Conservation (phyloP, 495 filamentous ascomycete species). For the Trichocladium uniseriatum region DNA sequence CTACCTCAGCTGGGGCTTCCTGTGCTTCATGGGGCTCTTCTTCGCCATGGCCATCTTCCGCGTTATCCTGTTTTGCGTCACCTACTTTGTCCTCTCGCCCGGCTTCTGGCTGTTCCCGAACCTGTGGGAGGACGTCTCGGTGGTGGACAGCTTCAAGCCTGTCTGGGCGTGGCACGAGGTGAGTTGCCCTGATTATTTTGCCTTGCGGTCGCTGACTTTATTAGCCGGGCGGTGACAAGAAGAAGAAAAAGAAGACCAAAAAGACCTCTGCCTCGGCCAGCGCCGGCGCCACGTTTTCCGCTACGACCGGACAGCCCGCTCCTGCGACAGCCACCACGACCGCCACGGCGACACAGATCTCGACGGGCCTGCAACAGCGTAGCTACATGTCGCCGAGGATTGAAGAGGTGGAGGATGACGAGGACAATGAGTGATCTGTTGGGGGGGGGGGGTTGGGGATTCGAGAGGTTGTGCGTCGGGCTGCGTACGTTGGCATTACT, state of each 20-base stretch:
- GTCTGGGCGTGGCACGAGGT: conserved; percentile 99
- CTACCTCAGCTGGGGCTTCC: conserved; percentile 93
- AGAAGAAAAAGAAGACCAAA: conserved; percentile 59
- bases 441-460: background rate
- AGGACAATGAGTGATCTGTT: conserved; percentile 10
- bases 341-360: conserved; percentile 41
- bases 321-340: conserved; percentile 52
- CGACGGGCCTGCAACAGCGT: conserved; percentile 33
- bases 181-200: conserved; percentile 21
- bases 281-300: conserved; percentile 35
- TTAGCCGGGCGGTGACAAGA: conserved; percentile 31
- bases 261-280: conserved; percentile 30
- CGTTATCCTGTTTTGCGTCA: conserved; percentile 88
- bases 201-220: conserved; percentile 1
- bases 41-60: conserved; percentile 97
- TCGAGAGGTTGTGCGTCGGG: no score
- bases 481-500: no score
- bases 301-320: conserved; percentile 42
- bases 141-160: conserved; percentile 95
- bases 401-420: conserved; percentile 59
- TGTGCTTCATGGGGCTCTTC: conserved; percentile 87
- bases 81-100: conserved; percentile 73
- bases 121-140: conserved; percentile 95
- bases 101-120: conserved; percentile 98
- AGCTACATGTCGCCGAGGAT: conserved; percentile 51